These are phyloP conservation scores for Gossypium herbaceum DNA, from an alignment of 345 rosid species.

Conservation along the genomic window DNA sequence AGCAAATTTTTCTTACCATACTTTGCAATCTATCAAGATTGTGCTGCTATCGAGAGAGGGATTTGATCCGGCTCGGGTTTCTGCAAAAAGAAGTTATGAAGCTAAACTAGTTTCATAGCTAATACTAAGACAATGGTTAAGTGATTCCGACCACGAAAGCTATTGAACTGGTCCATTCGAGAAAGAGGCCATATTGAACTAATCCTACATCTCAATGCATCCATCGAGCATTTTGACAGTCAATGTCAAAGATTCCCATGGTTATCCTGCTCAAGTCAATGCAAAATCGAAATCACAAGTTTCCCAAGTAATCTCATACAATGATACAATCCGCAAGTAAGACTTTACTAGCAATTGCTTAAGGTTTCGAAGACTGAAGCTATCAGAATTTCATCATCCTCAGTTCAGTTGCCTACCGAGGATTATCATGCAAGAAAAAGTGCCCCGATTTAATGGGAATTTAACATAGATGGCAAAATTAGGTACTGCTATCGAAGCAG, in stretches of 20 bases:
- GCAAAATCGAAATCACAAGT: not conserved
- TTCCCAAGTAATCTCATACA: not conserved
- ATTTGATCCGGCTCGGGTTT: not conserved
- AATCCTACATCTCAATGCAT: not conserved
- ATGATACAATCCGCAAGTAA: not conserved
- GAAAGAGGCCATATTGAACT: not conserved
- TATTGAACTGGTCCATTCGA: not conserved
- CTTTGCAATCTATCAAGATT: not conserved
- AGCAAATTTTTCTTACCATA: not conserved
- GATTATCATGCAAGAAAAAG: not conserved
- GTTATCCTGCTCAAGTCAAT: not conserved
- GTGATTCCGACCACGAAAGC: not conserved
- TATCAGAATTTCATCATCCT: not conserved
- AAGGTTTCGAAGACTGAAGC: not conserved
- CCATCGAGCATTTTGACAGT: not conserved
- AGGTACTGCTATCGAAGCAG: not conserved
- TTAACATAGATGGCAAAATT: not conserved
- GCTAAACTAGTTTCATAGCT: not conserved
- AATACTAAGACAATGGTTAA: not conserved
- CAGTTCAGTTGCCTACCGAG: not conserved
- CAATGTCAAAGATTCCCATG: not conserved
- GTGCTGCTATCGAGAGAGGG: not conserved
- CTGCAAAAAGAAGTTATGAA: conserved; percentile 1
- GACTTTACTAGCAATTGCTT: not conserved
- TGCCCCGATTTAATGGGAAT: not conserved